Conservation (phyloP, 2,329 filamentous ascomycete genomes). For the Falciphora oryzae region DNA sequence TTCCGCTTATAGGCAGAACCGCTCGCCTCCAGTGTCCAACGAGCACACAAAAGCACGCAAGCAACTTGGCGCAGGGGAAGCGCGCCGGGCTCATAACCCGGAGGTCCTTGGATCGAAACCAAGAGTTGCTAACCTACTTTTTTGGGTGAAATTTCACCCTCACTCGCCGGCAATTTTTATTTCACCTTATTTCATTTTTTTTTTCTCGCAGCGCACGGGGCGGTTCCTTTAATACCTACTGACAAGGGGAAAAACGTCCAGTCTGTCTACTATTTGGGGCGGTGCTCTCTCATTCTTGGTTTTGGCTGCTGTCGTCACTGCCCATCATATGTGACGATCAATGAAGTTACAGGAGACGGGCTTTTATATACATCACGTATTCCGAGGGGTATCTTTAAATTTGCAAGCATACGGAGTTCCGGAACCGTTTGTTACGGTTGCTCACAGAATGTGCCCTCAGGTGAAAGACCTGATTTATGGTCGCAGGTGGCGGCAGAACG, state of each 20-base stretch:
- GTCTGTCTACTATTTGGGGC: too few relatives aligned
- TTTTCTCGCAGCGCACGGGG: too few relatives aligned
- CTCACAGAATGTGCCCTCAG: neutral
- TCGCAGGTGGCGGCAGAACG: neutral
- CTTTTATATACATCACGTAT: too few relatives aligned
- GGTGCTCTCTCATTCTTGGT: too few relatives aligned
- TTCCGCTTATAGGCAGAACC: too few relatives aligned
- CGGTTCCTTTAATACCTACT: too few relatives aligned
- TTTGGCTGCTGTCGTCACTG: too few relatives aligned
- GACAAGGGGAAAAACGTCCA: too few relatives aligned
- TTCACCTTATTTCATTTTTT: neutral
- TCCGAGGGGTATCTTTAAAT: neutral
- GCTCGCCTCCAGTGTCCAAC: too few relatives aligned
- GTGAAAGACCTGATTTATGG: neutral
- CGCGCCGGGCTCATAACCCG: constrained; percentile 8
- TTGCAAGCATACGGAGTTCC: neutral
- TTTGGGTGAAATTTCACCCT: neutral
- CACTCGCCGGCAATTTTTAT: neutral
- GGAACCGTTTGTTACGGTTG: neutral
- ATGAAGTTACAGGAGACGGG: too few relatives aligned
- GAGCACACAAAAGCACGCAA: neutral
- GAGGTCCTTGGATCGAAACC: constrained; percentile 8
- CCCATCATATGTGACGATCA: too few relatives aligned
- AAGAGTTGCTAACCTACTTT: neutral
- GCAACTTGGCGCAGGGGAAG: constrained; percentile 7